Percentiles rank a stretch among this genome's conserved stretches.
These are phyloP conservation scores for Ceratobasidium sp. DNA, from an alignment of 1,284 basidiomycete genomes.

Conservation along the genomic window DNA sequence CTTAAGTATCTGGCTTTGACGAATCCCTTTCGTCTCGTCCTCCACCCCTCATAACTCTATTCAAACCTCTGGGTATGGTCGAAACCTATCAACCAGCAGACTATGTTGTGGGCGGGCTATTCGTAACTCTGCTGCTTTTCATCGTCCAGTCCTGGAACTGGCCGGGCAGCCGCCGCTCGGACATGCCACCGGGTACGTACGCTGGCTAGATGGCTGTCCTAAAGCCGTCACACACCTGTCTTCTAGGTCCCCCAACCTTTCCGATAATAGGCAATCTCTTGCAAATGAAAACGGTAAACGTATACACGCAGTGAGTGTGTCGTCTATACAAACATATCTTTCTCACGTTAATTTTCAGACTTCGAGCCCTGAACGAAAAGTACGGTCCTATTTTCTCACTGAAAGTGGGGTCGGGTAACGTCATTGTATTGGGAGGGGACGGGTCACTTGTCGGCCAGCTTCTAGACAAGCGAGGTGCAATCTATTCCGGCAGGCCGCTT, in stretches of 20 bases:
- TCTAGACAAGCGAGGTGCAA: slow-evolving; percentile 28
- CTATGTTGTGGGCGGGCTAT: not conserved
- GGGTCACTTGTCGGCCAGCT: slow-evolving; percentile 25
- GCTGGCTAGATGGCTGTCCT: too few species aligned
- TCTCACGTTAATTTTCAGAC: not conserved
- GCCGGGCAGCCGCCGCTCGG: slow-evolving; percentile 12
- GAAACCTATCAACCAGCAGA: not conserved
- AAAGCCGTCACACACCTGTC: too few species aligned
- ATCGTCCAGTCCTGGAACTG: slow-evolving; percentile 1
- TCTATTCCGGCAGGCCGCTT: slow-evolving; percentile 14
- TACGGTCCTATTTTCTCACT: slow-evolving; percentile 19
- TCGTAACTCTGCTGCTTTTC: not conserved
- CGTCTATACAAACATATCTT: not conserved
- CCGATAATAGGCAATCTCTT: slow-evolving; percentile 20
- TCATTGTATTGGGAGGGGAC: slow-evolving; percentile 23
- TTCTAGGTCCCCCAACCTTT: not conserved
- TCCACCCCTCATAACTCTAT: not conserved
- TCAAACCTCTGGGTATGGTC: not conserved
- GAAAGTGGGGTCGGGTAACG: not conserved
- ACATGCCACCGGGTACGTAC: slow-evolving; percentile 14
- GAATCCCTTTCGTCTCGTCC: not conserved
- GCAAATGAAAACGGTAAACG: slow-evolving; percentile 6
- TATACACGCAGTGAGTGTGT: slow-evolving; percentile 13
- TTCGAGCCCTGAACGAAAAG: slow-evolving; percentile 5
- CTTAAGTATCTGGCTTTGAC: too few species aligned